These are phyloP conservation scores for Paramecium bursaria DNA, from an alignment of 73 alveolate species.

Conservation along the genomic window DNA sequence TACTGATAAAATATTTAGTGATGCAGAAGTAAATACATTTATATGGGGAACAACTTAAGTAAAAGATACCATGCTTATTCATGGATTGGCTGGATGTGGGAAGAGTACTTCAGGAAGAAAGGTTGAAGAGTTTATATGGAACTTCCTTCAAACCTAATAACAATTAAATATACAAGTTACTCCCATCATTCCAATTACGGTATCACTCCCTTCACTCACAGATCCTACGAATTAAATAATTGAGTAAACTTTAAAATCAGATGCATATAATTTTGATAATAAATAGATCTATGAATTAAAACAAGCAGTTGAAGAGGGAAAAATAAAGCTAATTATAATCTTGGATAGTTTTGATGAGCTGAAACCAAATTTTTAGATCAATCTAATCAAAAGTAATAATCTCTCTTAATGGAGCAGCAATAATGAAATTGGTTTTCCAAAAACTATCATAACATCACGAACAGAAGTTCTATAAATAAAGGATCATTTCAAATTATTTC, in stretches of 20 bases:
- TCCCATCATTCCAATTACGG: not conserved
- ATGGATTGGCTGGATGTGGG: slow-evolving; percentile 49
- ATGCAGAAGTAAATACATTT: slow-evolving; percentile 39
- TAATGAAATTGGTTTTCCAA: slow-evolving; percentile 13
- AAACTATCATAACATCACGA: slow-evolving; percentile 12
- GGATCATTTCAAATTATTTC: not conserved
- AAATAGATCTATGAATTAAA: slow-evolving; percentile 10
- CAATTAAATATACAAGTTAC: not conserved
- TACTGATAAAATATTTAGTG: slow-evolving; percentile 23
- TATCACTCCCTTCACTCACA: slow-evolving; percentile 2
- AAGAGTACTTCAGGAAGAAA: slow-evolving; percentile 45
- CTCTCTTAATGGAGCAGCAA: not conserved
- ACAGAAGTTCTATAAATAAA: not conserved
- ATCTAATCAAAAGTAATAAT: not conserved
- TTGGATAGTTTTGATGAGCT: slow-evolving; percentile 36
- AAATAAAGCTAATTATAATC: not conserved
- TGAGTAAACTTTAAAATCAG: slow-evolving; percentile 38
- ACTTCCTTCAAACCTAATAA: not conserved
- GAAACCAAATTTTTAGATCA: not conserved
- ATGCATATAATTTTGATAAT: slow-evolving; percentile 9
- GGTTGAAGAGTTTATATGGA: slow-evolving; percentile 27
- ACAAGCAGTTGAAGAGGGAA: slow-evolving; percentile 5
- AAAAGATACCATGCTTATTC: slow-evolving; percentile 23
- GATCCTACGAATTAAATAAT: not conserved
- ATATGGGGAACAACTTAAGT: not conserved